Base-by-base conservation (phyloP, 2,329 filamentous ascomycete genomes). In the Colletotrichum destructivum region DNA sequence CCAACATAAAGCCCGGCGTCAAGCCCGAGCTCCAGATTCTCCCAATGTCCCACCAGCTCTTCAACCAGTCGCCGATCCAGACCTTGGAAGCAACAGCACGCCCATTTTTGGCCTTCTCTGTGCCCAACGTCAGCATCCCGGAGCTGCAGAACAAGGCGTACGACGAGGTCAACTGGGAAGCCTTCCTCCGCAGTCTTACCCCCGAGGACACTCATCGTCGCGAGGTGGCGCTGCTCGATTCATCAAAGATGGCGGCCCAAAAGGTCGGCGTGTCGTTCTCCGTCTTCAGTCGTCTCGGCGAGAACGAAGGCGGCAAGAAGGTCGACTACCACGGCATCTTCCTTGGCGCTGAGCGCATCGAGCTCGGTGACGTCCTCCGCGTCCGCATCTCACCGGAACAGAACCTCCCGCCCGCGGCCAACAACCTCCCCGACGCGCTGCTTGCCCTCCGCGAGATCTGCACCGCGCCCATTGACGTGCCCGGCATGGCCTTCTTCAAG, bases 61-160 rank as follows among this genome's bases (percentile, higher is more conserved):
- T 84, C 7, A 80, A 76, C 21, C 81, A 85, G 56, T 31, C 47
- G 49, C 78, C 79, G 38, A 78, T 80, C 23, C 80, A 86, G 6
- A 87, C 86, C 70, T 59, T 76, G 0, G 81, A 83, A 56, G 76
- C 74, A 5, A 84, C 86, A 21, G 81, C 88, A 74, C 82, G 86
- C 3, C 86, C 86, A 1, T 88, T 87, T 73, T 81, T 87, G 49
- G 85, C 86, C 13, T 88, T 87, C 69, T 87, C 84, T 13, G 85
- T 88, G 1, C 86, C 86, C 0, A 78, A 79, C 2, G 81, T 87
- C 11, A 77, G 77, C 13, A 75, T 85, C 12, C 75, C 81, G 0
- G 81, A 84, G 4, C 75, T 87, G 7, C 81, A 80, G 66, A 80
- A 82, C 21, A 81, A 81, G 57, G 72, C 78, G 0, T 84, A 86